Conservation (phyloP, 2,329 filamentous ascomycete genomes). For the Monosporascus sp. region DNA sequence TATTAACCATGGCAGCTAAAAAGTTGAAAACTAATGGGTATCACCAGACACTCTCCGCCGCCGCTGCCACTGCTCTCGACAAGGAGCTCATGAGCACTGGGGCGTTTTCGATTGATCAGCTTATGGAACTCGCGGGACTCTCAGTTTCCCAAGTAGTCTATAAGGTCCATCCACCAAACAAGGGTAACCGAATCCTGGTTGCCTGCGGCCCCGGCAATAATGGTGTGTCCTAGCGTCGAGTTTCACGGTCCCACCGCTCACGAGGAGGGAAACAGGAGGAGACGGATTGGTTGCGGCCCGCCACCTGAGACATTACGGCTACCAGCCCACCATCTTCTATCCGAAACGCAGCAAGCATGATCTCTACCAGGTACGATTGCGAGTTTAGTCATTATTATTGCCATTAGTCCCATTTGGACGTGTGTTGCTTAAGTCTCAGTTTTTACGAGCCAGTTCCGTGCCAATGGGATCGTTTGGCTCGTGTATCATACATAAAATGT, state of each 20-base stretch:
- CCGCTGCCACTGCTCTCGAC: constrained; percentile 83
- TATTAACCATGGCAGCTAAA: too few species aligned
- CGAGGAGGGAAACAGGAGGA: constrained; percentile 54
- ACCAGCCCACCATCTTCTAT: constrained; percentile 83
- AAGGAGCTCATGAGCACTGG: constrained; percentile 86
- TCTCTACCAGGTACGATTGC: constrained; percentile 64
- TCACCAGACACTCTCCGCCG: constrained; percentile 72
- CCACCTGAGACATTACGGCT: constrained; percentile 88
- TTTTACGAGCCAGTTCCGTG: too few species aligned
- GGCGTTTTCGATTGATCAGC: constrained; percentile 88
- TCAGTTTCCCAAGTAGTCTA: constrained; percentile 95
- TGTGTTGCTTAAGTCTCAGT: too few species aligned
- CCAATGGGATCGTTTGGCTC: not conserved
- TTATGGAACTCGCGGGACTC: constrained; percentile 94
- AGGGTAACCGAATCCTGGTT: constrained; percentile 70
- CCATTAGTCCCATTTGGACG: too few species aligned
- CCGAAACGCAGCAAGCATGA: constrained; percentile 89
- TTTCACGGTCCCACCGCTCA: not conserved
- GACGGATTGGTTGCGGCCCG: constrained; percentile 92
- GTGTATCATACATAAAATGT: not conserved
- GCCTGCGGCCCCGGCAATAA: constrained; percentile 85
- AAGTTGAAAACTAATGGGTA: not conserved
- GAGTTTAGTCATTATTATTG: too few species aligned
- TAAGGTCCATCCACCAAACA: constrained; percentile 68
- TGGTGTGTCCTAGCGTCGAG: constrained; percentile 33